Conservation (phyloP, 495 filamentous ascomycete genomes). For the Letharia columbiana region DNA sequence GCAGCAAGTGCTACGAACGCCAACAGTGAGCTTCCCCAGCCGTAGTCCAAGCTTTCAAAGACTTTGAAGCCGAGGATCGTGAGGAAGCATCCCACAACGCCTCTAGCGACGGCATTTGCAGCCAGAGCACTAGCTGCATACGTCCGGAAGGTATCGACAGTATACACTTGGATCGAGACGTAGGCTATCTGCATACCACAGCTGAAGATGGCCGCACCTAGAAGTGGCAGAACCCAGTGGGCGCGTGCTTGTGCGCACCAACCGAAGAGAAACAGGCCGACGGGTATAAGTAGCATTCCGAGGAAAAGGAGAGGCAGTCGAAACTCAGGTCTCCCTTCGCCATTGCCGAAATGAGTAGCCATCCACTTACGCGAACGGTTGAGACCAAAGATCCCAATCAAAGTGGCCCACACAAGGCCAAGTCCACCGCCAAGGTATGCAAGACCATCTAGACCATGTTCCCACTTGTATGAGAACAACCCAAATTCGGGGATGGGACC, state of each 20-base stretch:
- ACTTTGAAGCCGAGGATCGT: background rate
- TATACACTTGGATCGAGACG: constrained; percentile 44
- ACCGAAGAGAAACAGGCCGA: constrained; percentile 50
- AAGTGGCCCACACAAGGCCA: background rate
- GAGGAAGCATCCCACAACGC: background rate
- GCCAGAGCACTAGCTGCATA: constrained; percentile 39
- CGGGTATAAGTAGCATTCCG: constrained; percentile 43
- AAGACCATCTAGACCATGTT: constrained; percentile 12
- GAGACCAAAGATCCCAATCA: background rate
- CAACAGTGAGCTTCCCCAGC: background rate
- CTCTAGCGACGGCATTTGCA: constrained; percentile 15
- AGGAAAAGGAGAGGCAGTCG: constrained; percentile 49
- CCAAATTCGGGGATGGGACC: constrained; percentile 5
- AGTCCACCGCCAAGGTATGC: constrained; percentile 11
- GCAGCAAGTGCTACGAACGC: background rate
- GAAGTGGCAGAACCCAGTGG: constrained; percentile 44
- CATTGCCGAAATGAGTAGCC: background rate
- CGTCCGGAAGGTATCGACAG: constrained; percentile 44
- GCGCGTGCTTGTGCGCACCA: constrained; percentile 43
- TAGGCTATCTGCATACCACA: constrained; percentile 43
- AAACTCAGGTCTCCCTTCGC: constrained; percentile 40
- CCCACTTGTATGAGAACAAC: constrained; percentile 17
- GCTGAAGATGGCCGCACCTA: constrained; percentile 41
- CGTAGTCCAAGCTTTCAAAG: background rate
- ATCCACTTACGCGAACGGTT: background rate